Evolutionary conservation across 192 early-diverging fungal genomes (phyloP).

Genomic region (Pecoramyces ruminantium): DNA sequence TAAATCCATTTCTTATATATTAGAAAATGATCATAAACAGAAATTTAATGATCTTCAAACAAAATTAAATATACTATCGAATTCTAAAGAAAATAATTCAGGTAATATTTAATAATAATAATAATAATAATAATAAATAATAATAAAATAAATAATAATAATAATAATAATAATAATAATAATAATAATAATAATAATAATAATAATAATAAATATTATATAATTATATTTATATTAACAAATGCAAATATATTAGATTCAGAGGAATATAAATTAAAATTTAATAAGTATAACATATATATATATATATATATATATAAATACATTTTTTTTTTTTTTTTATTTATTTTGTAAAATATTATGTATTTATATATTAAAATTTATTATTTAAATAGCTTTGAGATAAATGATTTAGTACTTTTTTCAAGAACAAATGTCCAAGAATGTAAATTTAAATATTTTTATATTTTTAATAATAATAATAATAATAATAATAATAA

Average conservation of each 20-base stretch:
- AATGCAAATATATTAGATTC: not conserved
- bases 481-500: no score
- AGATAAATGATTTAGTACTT: not conserved
- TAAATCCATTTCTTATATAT: not conserved
- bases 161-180: no score
- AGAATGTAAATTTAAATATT: not conserved
- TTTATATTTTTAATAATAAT: not conserved
- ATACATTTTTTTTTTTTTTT: no score
- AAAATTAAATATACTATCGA: not conserved
- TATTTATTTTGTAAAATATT: no score
- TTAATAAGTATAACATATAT: not conserved
- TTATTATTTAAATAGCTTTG: not conserved
- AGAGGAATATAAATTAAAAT: not conserved
- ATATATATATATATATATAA: no score
- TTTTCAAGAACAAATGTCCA: not conserved
- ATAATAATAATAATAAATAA: no score
- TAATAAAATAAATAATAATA: no score
- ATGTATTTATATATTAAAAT: no score
- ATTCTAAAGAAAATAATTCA: not conserved
- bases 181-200: no score
- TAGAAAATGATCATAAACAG: not conserved
- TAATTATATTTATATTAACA: no score
- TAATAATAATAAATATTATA: no score
- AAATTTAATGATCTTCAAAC: not conserved
- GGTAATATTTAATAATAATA: not conserved